phyloP scores from a whole-genome alignment of 2,329 filamentous ascomycete genomes.

The Aureobasidium sp. region DNA sequence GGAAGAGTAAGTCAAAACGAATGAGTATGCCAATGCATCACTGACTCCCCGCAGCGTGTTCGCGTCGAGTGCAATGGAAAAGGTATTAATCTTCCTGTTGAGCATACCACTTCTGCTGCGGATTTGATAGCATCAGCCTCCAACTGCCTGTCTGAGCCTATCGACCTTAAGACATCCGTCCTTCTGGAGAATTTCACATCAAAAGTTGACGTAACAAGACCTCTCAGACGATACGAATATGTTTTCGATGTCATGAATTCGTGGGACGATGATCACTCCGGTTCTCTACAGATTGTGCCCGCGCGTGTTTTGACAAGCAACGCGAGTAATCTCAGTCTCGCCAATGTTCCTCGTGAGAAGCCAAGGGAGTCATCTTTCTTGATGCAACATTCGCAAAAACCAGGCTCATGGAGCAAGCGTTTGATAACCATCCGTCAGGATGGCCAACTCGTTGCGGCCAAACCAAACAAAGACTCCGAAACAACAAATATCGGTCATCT shows the following conservation, averaged over 20 bases:
- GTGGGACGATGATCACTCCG: constrained; percentile 76
- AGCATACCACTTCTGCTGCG: constrained; percentile 60
- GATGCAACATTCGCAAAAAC: constrained; percentile 71
- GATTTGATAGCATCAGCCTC: constrained; percentile 65
- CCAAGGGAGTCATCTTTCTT: constrained; percentile 60
- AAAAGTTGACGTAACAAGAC: constrained; percentile 68
- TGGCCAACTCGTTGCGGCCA: constrained; percentile 64
- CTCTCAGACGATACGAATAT: constrained; percentile 75
- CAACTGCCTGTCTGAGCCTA: constrained; percentile 51
- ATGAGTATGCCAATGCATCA: constrained; percentile 11
- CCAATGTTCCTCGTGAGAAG: constrained; percentile 52
- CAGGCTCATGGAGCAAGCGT: constrained; percentile 82
- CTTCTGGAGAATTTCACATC: constrained; percentile 64
- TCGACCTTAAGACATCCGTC: constrained; percentile 59
- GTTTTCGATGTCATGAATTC: constrained; percentile 85
- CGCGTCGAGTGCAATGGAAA: constrained; percentile 63
- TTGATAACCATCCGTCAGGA: constrained; percentile 63
- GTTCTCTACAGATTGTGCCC: constrained; percentile 60
- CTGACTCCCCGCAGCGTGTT: constrained; percentile 48
- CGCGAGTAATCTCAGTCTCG: constrained; percentile 55
- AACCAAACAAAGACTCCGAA: constrained; percentile 62
- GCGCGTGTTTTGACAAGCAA: constrained; percentile 42
- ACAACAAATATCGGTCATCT: constrained; percentile 67
- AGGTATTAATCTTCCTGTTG: constrained; percentile 62
- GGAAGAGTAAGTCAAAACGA: constrained; percentile 49